These are phyloP conservation scores for Ogataea paraovalis DNA, from an alignment of 805 yeast genomes.

Conservation along the genomic window DNA sequence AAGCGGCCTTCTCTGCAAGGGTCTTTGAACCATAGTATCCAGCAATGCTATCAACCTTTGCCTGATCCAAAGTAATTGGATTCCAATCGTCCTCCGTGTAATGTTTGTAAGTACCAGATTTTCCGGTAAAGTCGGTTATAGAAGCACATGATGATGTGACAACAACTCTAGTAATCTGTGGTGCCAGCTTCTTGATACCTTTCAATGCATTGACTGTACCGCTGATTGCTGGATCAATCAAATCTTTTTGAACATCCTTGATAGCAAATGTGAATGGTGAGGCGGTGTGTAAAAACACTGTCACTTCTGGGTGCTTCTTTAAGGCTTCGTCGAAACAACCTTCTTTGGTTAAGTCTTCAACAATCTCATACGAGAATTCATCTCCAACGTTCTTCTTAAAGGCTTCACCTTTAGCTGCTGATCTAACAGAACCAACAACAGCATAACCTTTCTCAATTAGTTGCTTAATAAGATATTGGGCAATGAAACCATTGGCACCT, in stretches of 20 bases:
- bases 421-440: slow-evolving; percentile 52
- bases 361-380: slow-evolving; percentile 28
- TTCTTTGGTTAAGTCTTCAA: slow-evolving; percentile 31
- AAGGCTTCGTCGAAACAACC: slow-evolving; percentile 49
- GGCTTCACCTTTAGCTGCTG: slow-evolving; percentile 39
- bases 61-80: slow-evolving; percentile 19
- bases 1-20: slow-evolving; percentile 41
- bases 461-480: slow-evolving; percentile 42
- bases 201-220: slow-evolving; percentile 50
- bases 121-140: slow-evolving; percentile 19
- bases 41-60: slow-evolving; percentile 16
- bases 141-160: slow-evolving; percentile 54
- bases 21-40: slow-evolving; percentile 42
- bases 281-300: slow-evolving; percentile 48
- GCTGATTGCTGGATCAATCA: slow-evolving; percentile 52
- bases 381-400: slow-evolving; percentile 26
- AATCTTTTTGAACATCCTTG: slow-evolving; percentile 40
- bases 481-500: slow-evolving; percentile 54
- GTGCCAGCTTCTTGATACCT: slow-evolving; percentile 40
- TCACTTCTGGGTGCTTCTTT: slow-evolving; percentile 37
- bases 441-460: slow-evolving; percentile 38
- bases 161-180: slow-evolving; percentile 45
- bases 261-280: slow-evolving; percentile 41
- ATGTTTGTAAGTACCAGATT: slow-evolving; percentile 6
- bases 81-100: slow-evolving; percentile 34